Evolutionary conservation across 306 rosid genomes (phyloP), one percentile per base, ranked within the genome.

Genomic region (Gillenia trifoliata): DNA sequence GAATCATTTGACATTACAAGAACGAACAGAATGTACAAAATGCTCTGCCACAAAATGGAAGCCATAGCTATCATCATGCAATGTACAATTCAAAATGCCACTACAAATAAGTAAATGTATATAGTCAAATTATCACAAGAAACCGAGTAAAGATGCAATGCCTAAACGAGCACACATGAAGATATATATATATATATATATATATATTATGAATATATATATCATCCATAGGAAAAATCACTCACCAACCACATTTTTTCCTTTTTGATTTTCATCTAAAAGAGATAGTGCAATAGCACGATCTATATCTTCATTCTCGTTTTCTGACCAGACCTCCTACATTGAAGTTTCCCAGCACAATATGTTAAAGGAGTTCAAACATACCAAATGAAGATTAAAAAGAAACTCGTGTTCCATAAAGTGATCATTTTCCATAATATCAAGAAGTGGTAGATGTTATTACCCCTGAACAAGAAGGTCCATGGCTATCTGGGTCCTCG

Each of bases 241-340:
- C 98, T 82, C 87, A 92, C 99, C 99, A 75, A 81, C 77, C 65
- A 81, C 86, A 70, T 82, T 83, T 70, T 73, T 83, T 41, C 82
- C 81, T 70, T 36, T 85, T 40, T 45, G 89, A 81, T 71, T 92
- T 73, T 92, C 93, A 83, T 92, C 99, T 34, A 40, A 77, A 15
- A 94, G 88, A 81, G 99, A 94, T 9, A 90, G 75, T 41, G 96
- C 97, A 80, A 94, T 89, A 47, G 99, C 99, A 43, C 83, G 96
- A 75, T 94, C 93, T 10, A 92, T 84, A 30, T 88, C 96, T 73
- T 90, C 96, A 78, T 89, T 85, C 83, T 89, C 93, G 3, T 81
- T 90, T 83, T 84, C 91, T 30, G 91, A 36, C 92, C 86, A 83
- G 49, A 72, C 80, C 74, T 89, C 99, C 99, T 94, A 81, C 91